A percentile compares a stretch with the other conserved stretches of the same genome.
These are phyloP conservation scores for Debaryomyces udenii DNA, from an alignment of 1,139 yeast species.

Conservation along the genomic window DNA sequence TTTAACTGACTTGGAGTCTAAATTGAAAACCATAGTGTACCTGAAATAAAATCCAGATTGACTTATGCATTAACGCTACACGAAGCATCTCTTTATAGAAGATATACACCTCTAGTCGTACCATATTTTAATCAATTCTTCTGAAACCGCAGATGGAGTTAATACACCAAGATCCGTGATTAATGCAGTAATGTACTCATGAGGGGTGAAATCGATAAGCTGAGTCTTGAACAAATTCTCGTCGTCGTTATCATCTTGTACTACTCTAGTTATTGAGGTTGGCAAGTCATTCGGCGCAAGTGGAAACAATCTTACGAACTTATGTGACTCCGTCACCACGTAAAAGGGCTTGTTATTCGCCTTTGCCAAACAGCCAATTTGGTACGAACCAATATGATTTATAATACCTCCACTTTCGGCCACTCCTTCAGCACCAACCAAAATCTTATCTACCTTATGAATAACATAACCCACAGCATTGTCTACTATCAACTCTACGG, in stretches of 20 bases:
- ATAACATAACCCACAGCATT: slow-evolving; percentile 93
- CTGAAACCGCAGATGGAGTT: slow-evolving; percentile 97
- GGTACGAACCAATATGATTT: slow-evolving; percentile 93
- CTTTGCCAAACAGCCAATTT: slow-evolving; percentile 90
- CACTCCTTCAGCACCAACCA: slow-evolving; percentile 98
- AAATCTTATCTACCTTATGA: slow-evolving; percentile 87
- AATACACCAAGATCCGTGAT: slow-evolving; percentile 95
- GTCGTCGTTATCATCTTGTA: slow-evolving; percentile 29
- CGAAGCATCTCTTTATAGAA: background rate
- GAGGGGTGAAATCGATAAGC: slow-evolving; percentile 89
- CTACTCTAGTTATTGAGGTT: slow-evolving; percentile 29
- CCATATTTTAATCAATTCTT: slow-evolving; percentile 97
- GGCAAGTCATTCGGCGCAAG: slow-evolving; percentile 92
- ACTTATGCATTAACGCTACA: background rate
- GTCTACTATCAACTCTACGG: slow-evolving; percentile 87
- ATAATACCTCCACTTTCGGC: slow-evolving; percentile 98
- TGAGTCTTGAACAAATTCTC: slow-evolving; percentile 42
- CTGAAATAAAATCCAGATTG: background rate
- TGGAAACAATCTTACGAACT: slow-evolving; percentile 95
- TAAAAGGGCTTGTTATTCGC: slow-evolving; percentile 91
- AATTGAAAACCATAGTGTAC: slow-evolving; percentile 21
- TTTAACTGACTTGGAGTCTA: slow-evolving; percentile 37
- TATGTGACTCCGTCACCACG: slow-evolving; percentile 93
- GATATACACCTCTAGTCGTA: slow-evolving; percentile 58
- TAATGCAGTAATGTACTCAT: slow-evolving; percentile 91